These are phyloP conservation scores for Aspergillus hortae DNA, from an alignment of 2,329 filamentous ascomycete species.

Conservation along the genomic window DNA sequence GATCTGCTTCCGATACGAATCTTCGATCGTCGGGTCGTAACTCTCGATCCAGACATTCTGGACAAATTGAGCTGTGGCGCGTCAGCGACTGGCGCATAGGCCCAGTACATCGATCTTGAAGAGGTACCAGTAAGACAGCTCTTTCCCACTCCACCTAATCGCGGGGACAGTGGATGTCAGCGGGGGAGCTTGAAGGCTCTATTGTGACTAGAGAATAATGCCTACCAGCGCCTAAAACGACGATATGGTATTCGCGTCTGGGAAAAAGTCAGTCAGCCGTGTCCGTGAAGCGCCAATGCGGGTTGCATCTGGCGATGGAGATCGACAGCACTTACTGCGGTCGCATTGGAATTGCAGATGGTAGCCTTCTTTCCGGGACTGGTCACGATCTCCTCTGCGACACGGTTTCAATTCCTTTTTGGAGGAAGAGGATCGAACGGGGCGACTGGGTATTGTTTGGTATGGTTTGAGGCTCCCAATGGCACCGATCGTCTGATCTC, in stretches of 20 bases:
- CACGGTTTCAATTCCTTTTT: too few species aligned
- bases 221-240: slow-evolving; percentile 73
- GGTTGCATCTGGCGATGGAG: not conserved
- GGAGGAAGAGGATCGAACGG: not conserved
- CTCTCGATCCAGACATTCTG: slow-evolving; percentile 93
- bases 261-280: not conserved
- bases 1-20: slow-evolving; percentile 83
- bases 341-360: slow-evolving; percentile 27
- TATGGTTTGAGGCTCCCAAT: not conserved
- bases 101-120: slow-evolving; percentile 11
- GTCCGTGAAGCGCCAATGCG: too few species aligned
- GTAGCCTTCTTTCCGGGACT: not conserved
- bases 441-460: not conserved
- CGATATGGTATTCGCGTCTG: slow-evolving; percentile 77
- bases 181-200: slow-evolving; percentile 3
- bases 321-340: slow-evolving; percentile 31
- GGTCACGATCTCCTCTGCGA: not conserved
- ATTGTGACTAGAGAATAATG: slow-evolving; percentile 6
- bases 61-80: slow-evolving; percentile 74
- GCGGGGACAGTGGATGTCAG: slow-evolving; percentile 14
- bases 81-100: slow-evolving; percentile 5
- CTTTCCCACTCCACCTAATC: slow-evolving; percentile 79
- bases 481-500: not conserved
- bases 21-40: slow-evolving; percentile 84
- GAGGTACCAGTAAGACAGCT: slow-evolving; percentile 79